phyloP scores from a whole-genome alignment of 225 moss, liverwort and hornwort genomes.

The Lunularia cruciata region DNA sequence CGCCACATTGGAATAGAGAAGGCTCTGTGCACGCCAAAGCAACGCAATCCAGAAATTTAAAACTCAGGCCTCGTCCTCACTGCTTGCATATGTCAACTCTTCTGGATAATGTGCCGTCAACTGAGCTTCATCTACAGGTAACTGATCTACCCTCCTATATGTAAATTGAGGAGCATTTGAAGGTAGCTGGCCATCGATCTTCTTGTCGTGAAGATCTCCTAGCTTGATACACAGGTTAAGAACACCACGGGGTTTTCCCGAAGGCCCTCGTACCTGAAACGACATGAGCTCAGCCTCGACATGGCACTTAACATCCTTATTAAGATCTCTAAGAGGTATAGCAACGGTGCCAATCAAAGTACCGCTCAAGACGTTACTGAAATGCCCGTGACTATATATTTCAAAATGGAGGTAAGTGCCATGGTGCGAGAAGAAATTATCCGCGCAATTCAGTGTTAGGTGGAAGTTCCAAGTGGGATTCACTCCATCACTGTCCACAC shows the following conservation, averaged over 20 bases:
- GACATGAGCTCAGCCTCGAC: slow-evolving; percentile 21
- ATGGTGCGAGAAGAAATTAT: slow-evolving; percentile 47
- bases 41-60: too few relatives aligned
- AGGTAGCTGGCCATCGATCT: slow-evolving; percentile 10
- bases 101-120: too few relatives aligned
- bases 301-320: slow-evolving; percentile 40
- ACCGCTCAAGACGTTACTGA: slow-evolving; percentile 47
- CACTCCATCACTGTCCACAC: slow-evolving; percentile 50
- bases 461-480: slow-evolving; percentile 70
- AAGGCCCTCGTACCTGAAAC: slow-evolving; percentile 53
- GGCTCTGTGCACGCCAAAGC: too few relatives aligned
- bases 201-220: slow-evolving; percentile 38
- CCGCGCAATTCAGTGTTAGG: slow-evolving; percentile 50
- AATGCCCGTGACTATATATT: slow-evolving; percentile 56
- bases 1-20: too few relatives aligned
- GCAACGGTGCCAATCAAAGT: slow-evolving; percentile 32
- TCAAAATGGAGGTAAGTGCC: slow-evolving; percentile 58
- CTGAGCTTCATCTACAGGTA: not conserved
- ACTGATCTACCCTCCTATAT: slow-evolving; percentile 24
- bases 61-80: too few relatives aligned
- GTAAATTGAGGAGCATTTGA: slow-evolving; percentile 20
- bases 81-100: not conserved
- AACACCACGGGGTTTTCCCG: slow-evolving; percentile 56
- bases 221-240: slow-evolving; percentile 58
- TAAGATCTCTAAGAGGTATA: slow-evolving; percentile 51